These are phyloP conservation scores for Linum tenue DNA, from an alignment of 345 rosid species.

Conservation along the genomic window DNA sequence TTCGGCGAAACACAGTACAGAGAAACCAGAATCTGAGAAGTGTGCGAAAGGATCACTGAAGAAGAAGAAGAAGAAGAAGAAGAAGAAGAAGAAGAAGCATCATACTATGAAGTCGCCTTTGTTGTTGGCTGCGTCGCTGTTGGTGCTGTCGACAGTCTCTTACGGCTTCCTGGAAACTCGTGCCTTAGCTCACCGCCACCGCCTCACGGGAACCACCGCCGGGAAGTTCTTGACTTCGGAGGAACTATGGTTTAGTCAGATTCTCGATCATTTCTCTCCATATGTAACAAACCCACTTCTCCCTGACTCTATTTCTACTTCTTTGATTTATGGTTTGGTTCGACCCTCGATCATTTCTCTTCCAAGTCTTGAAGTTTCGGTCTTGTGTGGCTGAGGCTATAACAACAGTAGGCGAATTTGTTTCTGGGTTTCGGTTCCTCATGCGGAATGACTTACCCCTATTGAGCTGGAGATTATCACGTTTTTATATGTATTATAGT, in stretches of 20 bases:
- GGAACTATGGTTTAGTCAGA: constrained; percentile 77
- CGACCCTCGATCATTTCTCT: not conserved
- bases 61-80: not conserved
- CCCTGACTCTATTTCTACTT: not conserved
- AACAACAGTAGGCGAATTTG: not conserved
- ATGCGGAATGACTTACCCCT: not conserved
- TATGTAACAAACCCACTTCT: constrained; percentile 27
- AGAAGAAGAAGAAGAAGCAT: not conserved
- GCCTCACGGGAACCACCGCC: constrained; percentile 19
- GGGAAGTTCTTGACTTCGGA: constrained; percentile 51
- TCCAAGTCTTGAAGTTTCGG: not conserved
- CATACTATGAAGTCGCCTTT: not conserved
- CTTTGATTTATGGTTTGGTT: not conserved
- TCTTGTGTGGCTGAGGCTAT: not conserved
- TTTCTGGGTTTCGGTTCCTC: not conserved
- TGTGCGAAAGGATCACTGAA: not conserved
- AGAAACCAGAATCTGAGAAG: too few relatives aligned
- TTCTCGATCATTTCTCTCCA: constrained; percentile 81
- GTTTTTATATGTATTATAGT: too few relatives aligned
- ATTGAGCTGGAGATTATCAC: too few relatives aligned
- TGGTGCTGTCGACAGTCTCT: constrained; percentile 13
- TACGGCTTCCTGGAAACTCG: constrained; percentile 36
- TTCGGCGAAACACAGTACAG: too few relatives aligned
- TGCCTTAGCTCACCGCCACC: constrained; percentile 30
- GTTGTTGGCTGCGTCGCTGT: not conserved